Evolutionary conservation across 345 rosid genomes (phyloP).

Genomic region (Psidium guajava): DNA sequence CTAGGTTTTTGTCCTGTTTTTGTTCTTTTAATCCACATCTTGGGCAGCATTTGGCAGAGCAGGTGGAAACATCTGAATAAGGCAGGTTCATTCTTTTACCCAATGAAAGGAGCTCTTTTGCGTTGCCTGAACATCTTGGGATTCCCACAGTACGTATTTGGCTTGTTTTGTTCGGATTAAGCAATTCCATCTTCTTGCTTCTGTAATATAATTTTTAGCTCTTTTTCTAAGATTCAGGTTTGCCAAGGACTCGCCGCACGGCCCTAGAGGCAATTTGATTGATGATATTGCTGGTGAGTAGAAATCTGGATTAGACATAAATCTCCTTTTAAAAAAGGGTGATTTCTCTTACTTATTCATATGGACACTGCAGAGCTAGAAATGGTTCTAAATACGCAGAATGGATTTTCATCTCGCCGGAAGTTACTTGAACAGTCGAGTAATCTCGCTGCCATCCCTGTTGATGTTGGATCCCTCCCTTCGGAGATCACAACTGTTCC

Average conservation of each 20-base stretch:
- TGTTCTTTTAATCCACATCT: constrained; percentile 1
- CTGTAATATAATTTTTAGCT: background rate
- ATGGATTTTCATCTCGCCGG: constrained; percentile 37
- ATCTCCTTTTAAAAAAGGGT: background rate
- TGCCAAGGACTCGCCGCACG: background rate
- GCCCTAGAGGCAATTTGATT: constrained; percentile 1
- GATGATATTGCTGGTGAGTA: constrained; percentile 22
- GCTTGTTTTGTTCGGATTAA: background rate
- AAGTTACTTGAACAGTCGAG: constrained; percentile 51
- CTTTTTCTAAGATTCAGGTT: constrained; percentile 29
- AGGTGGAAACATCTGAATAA: constrained; percentile 22
- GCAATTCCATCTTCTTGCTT: background rate
- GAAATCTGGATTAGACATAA: background rate
- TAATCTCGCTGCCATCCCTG: constrained; percentile 52
- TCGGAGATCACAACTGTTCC: constrained; percentile 31
- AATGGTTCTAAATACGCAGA: constrained; percentile 13
- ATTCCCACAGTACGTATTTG: constrained; percentile 9
- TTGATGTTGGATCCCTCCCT: constrained; percentile 15
- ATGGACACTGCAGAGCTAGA: constrained; percentile 18
- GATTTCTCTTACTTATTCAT: background rate
- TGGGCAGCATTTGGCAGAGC: constrained; percentile 45
- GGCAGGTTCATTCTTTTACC: constrained; percentile 17
- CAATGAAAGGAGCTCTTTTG: constrained; percentile 25
- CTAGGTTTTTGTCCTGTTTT: background rate
- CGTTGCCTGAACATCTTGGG: constrained; percentile 22